Evolutionary conservation across 495 filamentous ascomycete species (phyloP).

Genomic region (Neurospora intermedia): DNA sequence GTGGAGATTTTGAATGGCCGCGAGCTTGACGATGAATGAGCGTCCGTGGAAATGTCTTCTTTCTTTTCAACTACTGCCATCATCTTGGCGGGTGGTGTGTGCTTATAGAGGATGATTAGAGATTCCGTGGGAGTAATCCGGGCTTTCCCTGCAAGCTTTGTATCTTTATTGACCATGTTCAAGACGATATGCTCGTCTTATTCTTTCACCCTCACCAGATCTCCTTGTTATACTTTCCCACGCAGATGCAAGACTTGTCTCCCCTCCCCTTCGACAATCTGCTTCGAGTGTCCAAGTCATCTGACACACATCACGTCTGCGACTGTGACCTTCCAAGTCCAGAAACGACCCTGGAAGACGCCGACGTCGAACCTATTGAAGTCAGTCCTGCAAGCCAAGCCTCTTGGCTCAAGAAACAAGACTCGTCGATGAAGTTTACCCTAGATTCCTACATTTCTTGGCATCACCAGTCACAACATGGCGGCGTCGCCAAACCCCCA

Average conservation of each 20-base stretch:
- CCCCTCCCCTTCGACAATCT: background rate
- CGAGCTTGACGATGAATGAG: constrained; percentile 10
- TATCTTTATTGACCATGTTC: background rate
- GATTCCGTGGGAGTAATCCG: background rate
- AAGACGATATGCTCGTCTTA: background rate
- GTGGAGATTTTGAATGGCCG: constrained; percentile 25
- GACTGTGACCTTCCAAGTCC: background rate
- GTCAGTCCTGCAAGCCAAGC: background rate
- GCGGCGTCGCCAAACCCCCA: background rate
- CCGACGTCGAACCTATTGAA: background rate
- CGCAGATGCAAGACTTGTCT: background rate
- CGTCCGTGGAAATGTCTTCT: background rate
- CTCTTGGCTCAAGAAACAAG: background rate
- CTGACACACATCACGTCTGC: background rate
- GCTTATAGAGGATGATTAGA: background rate
- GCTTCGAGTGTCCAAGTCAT: background rate
- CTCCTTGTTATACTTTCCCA: background rate
- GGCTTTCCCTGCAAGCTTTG: background rate
- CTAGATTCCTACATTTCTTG: background rate
- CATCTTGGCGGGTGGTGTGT: background rate
- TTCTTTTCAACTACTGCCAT: background rate
- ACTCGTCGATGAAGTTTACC: background rate
- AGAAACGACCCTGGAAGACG: background rate
- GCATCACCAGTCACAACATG: background rate
- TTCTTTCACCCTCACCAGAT: background rate